Base-by-base conservation (phyloP, 2,329 filamentous ascomycete genomes). In the Penicillium italicum region DNA sequence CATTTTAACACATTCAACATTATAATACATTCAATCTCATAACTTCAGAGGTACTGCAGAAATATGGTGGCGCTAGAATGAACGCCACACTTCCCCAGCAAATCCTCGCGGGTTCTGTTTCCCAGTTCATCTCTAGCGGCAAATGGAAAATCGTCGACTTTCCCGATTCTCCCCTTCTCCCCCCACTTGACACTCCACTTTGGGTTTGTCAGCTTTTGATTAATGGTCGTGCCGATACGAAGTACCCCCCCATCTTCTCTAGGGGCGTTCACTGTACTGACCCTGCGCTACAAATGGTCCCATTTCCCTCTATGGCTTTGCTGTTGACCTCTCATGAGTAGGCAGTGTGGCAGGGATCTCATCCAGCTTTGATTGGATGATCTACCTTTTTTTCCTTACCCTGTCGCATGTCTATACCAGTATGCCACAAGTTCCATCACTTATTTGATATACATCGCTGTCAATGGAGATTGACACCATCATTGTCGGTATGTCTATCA, bases 401-500 rank as follows among this genome's bases (percentile, higher is more conserved):
- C n/a, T 38, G 43, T 66, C 61, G 65, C 53, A 67, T 71, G 61
- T 58, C 63, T 64, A 48, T 36, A 60, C 42, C 64, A 69, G 62
- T 62, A 74, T 73, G 70, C 66, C 59, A 66, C 64, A 63, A 54
- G 62, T 59, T 65, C 61, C 56, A 61, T 61, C 61, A 59, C 54
- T 61, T 51, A 53, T 59, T 50, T 58, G 64, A 65, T 62, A 64
- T 61, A 64, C 54, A 57, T 60, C 63, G 68, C 62, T 63, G 63
- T 65, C 60, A 63, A 71, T 72, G 68, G 70, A 72, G 51, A 69
- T 63, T 62, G 70, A 77, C 64, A 77, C 75, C 48, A 70, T 77
- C 45, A 75, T 77, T 55, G 70, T 77, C 66, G 75, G 75, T 77
- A 72, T 62, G 73, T 70, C 57, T 61, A 58, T 59, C 18, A 34